These are phyloP conservation scores for Cutaneotrichosporon sp. DNA, from an alignment of 1,284 basidiomycete genomes.

Conservation along the genomic window DNA sequence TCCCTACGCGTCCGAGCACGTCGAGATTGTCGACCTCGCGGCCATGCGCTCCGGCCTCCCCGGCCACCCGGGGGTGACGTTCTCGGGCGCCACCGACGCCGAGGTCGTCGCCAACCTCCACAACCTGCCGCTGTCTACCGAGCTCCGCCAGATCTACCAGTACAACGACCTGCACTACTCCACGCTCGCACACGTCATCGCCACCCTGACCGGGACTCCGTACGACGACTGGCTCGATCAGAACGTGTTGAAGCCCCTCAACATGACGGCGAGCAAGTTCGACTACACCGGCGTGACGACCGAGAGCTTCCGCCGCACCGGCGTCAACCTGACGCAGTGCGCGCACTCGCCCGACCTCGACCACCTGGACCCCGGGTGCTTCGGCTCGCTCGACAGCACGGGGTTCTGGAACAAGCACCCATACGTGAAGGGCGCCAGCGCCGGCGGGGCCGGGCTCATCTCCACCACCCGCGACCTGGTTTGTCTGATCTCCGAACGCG, in stretches of 20 bases:
- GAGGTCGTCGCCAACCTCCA: constrained; percentile 26
- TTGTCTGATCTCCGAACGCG: too few species aligned
- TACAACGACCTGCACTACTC: constrained; percentile 44
- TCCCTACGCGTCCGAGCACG: constrained; percentile 48
- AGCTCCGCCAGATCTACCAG: constrained; percentile 38
- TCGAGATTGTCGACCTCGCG: constrained; percentile 54
- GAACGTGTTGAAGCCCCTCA: constrained; percentile 39
- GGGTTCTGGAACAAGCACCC: constrained; percentile 28
- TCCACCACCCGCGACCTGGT: constrained; percentile 31
- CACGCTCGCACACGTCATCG: constrained; percentile 30
- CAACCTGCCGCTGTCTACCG: constrained; percentile 34
- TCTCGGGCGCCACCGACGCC: neutral
- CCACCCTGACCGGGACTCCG: constrained; percentile 27
- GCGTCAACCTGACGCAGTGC: constrained; percentile 20
- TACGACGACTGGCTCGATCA: constrained; percentile 31
- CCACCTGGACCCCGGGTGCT: constrained; percentile 17
- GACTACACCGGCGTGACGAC: constrained; percentile 19
- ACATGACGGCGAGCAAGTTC: constrained; percentile 34
- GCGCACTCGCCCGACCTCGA: neutral
- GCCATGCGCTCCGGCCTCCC: constrained; percentile 41
- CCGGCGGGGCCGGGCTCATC: constrained; percentile 37
- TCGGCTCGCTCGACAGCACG: constrained; percentile 19
- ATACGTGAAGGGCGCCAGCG: constrained; percentile 20
- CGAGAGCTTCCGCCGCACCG: constrained; percentile 22
- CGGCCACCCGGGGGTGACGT: constrained; percentile 27